Conservation (phyloP, 2,329 filamentous ascomycete species). For the Aspergillus sclerotialis region DNA sequence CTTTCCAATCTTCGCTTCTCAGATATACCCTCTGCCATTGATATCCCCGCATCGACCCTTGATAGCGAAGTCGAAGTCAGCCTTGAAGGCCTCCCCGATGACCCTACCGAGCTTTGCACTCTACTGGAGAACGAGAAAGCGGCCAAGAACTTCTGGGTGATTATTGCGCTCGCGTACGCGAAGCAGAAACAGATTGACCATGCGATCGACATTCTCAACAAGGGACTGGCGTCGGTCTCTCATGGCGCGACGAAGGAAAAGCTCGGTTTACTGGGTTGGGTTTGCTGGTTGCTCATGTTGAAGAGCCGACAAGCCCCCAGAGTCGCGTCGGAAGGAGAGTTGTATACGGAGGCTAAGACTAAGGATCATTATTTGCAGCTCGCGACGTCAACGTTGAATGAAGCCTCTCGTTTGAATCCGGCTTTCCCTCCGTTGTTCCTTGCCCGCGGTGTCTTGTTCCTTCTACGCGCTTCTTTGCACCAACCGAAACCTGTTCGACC, state of each 20-base stretch:
- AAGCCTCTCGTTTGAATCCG: constrained; percentile 89
- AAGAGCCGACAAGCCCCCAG: constrained; percentile 77
- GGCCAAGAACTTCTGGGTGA: constrained; percentile 92
- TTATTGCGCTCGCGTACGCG: constrained; percentile 92
- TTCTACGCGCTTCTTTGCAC: constrained; percentile 80
- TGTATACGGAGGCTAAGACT: constrained; percentile 68
- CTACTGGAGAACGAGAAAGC: constrained; percentile 91
- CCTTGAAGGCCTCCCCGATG: constrained; percentile 82
- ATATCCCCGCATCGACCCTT: constrained; percentile 55
- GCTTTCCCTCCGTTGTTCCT: constrained; percentile 86
- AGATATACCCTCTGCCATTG: constrained; percentile 56
- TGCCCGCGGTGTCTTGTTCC: constrained; percentile 79
- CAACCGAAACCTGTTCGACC: constrained; percentile 60
- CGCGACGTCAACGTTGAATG: constrained; percentile 87
- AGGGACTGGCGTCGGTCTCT: constrained; percentile 65
- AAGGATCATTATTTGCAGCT: constrained; percentile 90
- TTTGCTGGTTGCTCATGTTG: constrained; percentile 87
- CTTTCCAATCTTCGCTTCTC: constrained; percentile 51
- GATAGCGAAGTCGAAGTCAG: constrained; percentile 81
- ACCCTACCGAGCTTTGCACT: constrained; percentile 89
- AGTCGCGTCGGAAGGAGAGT: constrained; percentile 56
- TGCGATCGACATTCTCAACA: constrained; percentile 62
- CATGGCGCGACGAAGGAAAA: constrained; percentile 70
- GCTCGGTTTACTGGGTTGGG: constrained; percentile 72
- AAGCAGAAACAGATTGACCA: constrained; percentile 93